Evolutionary conservation across 2,329 filamentous ascomycete genomes (phyloP), one percentile per base, ranked within the genome.

Genomic region (Alternaria postmessia): DNA sequence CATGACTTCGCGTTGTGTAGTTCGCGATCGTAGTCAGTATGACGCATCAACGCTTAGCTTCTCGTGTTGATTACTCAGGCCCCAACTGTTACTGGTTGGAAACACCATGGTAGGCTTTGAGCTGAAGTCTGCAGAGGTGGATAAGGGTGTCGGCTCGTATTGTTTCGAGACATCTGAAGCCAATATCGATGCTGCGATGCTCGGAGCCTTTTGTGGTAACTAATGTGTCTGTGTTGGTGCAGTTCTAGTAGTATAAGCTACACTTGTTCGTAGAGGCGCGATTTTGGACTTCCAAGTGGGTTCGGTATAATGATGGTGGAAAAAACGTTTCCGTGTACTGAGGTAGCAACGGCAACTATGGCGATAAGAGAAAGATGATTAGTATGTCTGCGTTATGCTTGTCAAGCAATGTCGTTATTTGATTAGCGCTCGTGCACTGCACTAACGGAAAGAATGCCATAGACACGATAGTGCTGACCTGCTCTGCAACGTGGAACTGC

Each of bases 1-100:
- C 67, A 67, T 71, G 68, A 69, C 58, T 67, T 64, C 68, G 67
- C 62, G 68, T 71, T 65, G 65, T 51, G 62, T 64, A 59, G 42
- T 41, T 67, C 61, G 64, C 30, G 30, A 24, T 48, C 12, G 30
- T 32, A 34, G 14, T 36, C 28, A 9, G 32, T 5, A n/a, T 57
- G 54, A 30, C 47, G 51, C 61, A 43, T 18, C 30, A 26, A 24
- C 43, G 54, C 48, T 48, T 59, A 54, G 30, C 38, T 22, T 34
- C 12, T 42, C 44, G 61, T 48, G 34, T 48, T 39, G 52, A 55
- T 36, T 54, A 36, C 26, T 41, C 49, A 26, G 20, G 28, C 39
- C 46, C 48, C 16, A 52, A 43, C 34, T 54, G 49, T 59, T 44
- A 59, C 30, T 49, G 46, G 46, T 32, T 26, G 16, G 7, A 49